A percentile compares a stretch with the other conserved stretches of the same genome.
These are phyloP conservation scores for Heritiera littoralis DNA, from an alignment of 345 rosid species.

Conservation along the genomic window DNA sequence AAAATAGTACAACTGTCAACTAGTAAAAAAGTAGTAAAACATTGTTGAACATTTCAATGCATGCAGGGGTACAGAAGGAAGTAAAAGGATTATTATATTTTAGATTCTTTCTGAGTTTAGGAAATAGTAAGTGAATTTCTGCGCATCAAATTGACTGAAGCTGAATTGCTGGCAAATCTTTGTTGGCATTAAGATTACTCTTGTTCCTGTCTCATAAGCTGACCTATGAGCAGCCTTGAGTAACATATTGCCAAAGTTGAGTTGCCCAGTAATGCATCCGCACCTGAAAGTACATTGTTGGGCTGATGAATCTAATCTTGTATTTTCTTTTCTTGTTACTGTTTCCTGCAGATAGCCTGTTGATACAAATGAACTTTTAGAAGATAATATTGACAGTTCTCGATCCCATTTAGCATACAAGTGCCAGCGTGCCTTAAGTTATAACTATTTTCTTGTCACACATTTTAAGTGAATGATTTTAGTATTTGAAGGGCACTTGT, in stretches of 20 bases:
- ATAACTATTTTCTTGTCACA: background rate
- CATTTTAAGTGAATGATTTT: background rate
- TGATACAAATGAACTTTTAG: too few relatives aligned
- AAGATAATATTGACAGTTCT: too few relatives aligned
- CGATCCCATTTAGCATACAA: background rate
- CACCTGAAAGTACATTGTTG: background rate
- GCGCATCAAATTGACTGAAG: background rate
- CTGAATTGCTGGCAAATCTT: constrained; percentile 50
- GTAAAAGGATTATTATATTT: background rate
- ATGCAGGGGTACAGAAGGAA: background rate
- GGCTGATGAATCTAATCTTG: background rate
- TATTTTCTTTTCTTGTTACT: background rate
- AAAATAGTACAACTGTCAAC: too few relatives aligned
- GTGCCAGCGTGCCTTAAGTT: too few relatives aligned
- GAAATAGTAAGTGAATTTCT: background rate
- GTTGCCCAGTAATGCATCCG: constrained; percentile 37
- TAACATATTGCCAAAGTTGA: constrained; percentile 40
- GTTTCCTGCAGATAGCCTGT: background rate
- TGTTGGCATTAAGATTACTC: constrained; percentile 44
- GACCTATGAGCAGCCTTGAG: constrained; percentile 2
- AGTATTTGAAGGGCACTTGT: background rate
- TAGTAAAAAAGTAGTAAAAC: background rate
- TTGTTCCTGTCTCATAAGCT: background rate
- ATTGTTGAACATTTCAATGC: constrained; percentile 1
- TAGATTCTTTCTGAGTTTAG: too few relatives aligned